phyloP scores from a whole-genome alignment of 2,329 filamentous ascomycete genomes.

The Fusarium marasasianum region DNA sequence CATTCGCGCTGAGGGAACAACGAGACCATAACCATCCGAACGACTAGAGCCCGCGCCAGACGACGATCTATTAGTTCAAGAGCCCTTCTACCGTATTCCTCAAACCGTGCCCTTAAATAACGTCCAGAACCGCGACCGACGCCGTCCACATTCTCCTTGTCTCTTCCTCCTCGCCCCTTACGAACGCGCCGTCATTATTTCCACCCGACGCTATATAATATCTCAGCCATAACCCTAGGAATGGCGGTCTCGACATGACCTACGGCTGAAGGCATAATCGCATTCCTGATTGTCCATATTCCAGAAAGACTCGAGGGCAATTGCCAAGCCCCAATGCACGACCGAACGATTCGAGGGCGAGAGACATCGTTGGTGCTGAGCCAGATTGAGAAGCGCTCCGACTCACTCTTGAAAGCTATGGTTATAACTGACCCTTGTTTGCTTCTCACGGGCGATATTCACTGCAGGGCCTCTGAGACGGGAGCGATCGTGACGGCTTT shows the following conservation, averaged over 20 bases:
- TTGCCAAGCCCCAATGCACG: background rate
- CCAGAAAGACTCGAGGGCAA: fast-evolving
- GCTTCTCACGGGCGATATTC: background rate
- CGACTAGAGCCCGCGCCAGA: background rate
- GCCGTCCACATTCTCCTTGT: background rate
- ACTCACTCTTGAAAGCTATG: background rate
- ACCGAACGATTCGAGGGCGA: background rate
- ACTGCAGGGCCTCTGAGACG: fast-evolving
- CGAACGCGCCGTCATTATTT: background rate
- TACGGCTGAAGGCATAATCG: fast-evolving
- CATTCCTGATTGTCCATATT: fast-evolving
- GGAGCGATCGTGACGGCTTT: fast-evolving
- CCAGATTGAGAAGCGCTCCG: background rate
- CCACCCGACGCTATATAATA: background rate
- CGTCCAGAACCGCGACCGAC: background rate
- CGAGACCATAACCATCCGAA: background rate
- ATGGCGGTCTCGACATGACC: fast-evolving
- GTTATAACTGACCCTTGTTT: background rate
- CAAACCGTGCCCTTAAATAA: no score
- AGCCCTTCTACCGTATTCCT: background rate
- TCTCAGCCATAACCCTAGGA: background rate
- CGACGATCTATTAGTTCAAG: fast-evolving
- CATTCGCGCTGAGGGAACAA: fast-evolving
- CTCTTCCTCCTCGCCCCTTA: background rate
- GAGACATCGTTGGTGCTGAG: background rate